Evolutionary conservation across 2,329 filamentous ascomycete genomes (phyloP).

Genomic region (Pestalotiopsis sp.): DNA sequence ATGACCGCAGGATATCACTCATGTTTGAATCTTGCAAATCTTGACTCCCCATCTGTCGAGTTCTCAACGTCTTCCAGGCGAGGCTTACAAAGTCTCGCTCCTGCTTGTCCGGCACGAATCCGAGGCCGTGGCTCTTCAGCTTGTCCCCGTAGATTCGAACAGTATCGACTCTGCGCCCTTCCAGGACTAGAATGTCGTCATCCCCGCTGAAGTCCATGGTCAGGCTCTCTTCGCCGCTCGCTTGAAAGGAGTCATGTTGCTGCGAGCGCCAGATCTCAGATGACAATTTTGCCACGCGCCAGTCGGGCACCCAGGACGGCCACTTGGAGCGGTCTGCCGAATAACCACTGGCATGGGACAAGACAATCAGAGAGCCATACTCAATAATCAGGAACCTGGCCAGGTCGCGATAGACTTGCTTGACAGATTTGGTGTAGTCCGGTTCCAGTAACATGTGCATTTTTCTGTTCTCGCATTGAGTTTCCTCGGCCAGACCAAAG

Average conservation of each 20-base stretch:
- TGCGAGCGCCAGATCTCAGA: slow-evolving; percentile 17
- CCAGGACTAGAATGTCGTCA: slow-evolving; percentile 13
- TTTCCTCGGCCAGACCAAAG: slow-evolving; percentile 10
- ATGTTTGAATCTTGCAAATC: background rate
- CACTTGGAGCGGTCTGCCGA: background rate
- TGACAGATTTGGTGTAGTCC: slow-evolving; percentile 13
- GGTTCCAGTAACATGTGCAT: slow-evolving; percentile 11
- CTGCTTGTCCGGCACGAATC: slow-evolving; percentile 18
- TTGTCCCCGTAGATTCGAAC: slow-evolving; percentile 19
- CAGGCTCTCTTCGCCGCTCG: background rate
- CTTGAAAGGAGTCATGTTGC: background rate
- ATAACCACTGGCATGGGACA: background rate
- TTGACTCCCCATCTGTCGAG: background rate
- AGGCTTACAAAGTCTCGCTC: slow-evolving; percentile 19
- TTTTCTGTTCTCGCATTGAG: background rate
- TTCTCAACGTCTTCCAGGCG: slow-evolving; percentile 17
- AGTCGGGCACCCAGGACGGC: slow-evolving; percentile 19
- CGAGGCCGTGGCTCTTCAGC: slow-evolving; percentile 19
- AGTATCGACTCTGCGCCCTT: slow-evolving; percentile 16
- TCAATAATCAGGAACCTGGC: slow-evolving; percentile 7
- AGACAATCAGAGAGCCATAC: background rate
- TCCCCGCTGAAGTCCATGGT: background rate
- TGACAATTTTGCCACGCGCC: slow-evolving; percentile 15
- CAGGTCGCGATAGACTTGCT: slow-evolving; percentile 14
- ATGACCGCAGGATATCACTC: background rate